These are phyloP conservation scores for Rosa hybrid DNA, from an alignment of 331 rosid species.

Conservation along the genomic window DNA sequence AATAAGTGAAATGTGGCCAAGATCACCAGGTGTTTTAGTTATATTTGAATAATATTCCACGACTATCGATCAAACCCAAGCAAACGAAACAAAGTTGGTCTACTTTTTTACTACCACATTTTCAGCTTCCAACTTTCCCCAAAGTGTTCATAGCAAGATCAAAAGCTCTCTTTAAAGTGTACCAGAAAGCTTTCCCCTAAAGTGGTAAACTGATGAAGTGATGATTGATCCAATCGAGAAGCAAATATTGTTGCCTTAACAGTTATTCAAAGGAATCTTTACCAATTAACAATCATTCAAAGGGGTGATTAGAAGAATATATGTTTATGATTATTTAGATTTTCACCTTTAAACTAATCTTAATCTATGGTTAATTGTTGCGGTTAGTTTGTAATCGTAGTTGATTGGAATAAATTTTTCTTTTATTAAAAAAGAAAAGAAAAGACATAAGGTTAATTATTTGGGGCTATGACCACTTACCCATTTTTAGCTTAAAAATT, in stretches of 20 bases:
- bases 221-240: neutral
- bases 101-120: neutral
- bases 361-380: no score
- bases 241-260: neutral
- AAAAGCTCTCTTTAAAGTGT: neutral
- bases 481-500: no score
- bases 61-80: neutral
- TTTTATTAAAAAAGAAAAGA: no score
- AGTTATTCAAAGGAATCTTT: neutral
- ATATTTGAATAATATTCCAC: neutral
- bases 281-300: neutral
- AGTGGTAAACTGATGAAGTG: neutral
- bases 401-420: no score
- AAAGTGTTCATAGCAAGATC: neutral
- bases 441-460: neutral
- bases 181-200: neutral
- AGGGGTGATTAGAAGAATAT: neutral
- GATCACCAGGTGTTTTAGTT: no score
- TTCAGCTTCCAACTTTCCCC: neutral
- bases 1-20: no score
- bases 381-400: no score
- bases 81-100: neutral
- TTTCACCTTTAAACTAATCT: neutral
- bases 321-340: neutral
- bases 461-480: no score